Percentiles rank a stretch among this genome's conserved stretches.
These are phyloP conservation scores for Diaporthe australafricana DNA, from an alignment of 2,329 filamentous ascomycete genomes.

Conservation along the genomic window DNA sequence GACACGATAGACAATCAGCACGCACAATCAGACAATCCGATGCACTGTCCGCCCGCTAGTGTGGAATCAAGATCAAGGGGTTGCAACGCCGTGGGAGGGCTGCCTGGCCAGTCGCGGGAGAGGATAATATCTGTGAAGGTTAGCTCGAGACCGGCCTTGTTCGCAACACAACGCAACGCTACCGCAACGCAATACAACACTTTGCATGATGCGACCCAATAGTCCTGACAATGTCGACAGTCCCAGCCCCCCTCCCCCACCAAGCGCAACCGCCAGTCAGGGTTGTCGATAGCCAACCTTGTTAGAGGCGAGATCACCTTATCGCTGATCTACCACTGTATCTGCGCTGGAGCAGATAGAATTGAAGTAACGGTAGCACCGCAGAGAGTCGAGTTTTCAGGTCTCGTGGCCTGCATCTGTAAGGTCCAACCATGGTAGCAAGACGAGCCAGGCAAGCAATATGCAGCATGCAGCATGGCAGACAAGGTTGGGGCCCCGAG, in stretches of 20 bases:
- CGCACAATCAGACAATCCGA: constrained; percentile 4
- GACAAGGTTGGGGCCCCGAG: constrained; percentile 14
- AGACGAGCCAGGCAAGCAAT: constrained; percentile 4
- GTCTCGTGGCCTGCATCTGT: constrained; percentile 15
- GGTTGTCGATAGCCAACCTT: not conserved
- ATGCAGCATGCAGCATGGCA: constrained; percentile 10
- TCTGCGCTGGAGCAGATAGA: constrained; percentile 17
- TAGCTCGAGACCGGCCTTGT: not conserved
- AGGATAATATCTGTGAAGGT: constrained; percentile 15
- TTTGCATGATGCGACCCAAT: constrained; percentile 1
- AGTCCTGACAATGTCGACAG: not conserved
- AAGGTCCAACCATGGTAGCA: constrained; percentile 23
- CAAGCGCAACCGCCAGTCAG: not conserved
- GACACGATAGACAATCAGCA: constrained; percentile 15
- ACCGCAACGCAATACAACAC: not conserved
- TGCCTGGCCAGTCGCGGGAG: constrained; percentile 16
- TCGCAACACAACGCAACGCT: not conserved
- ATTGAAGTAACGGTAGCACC: constrained; percentile 20
- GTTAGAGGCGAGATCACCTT: not conserved
- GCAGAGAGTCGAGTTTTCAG: not conserved
- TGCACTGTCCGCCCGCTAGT: constrained; percentile 11
- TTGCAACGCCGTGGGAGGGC: not conserved
- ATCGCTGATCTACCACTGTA: constrained; percentile 20
- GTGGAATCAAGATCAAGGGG: constrained; percentile 11
- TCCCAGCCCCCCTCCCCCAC: not conserved